These are phyloP conservation scores for Curvularia hawaiiensis DNA, from an alignment of 2,329 filamentous ascomycete genomes.

Conservation along the genomic window DNA sequence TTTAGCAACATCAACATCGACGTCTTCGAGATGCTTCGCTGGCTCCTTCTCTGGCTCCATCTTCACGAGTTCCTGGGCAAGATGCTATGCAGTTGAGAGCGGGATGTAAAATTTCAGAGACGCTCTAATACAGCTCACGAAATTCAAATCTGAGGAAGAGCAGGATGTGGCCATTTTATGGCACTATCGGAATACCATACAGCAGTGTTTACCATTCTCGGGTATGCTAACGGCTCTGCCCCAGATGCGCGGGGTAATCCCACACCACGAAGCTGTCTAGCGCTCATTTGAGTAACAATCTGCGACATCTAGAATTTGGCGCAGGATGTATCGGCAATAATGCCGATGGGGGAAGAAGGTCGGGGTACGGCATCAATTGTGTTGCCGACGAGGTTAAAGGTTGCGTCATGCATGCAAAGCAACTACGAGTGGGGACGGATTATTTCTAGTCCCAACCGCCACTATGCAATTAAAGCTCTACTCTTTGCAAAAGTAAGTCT, in stretches of 20 bases:
- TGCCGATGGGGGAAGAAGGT: neutral
- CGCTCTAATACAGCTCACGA: no score
- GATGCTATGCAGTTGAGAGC: neutral
- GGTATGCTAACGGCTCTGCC: conserved; percentile 8
- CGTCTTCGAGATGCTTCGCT: neutral
- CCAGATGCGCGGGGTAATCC: conserved; percentile 7
- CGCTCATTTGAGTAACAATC: neutral
- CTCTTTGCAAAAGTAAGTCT: neutral
- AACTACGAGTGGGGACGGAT: neutral
- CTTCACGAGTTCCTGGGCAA: neutral
- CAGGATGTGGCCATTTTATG: neutral
- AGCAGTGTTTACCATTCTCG: neutral
- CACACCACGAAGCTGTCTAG: neutral
- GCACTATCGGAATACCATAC: neutral
- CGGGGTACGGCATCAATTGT: conserved; percentile 1
- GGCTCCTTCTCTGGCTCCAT: conserved; percentile 1
- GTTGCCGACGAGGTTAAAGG: conserved; percentile 45
- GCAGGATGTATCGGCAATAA: conserved; percentile 2
- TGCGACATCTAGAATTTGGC: neutral
- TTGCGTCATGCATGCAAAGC: neutral
- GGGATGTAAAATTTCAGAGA: neutral
- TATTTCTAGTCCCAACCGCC: no score
- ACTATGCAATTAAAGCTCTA: no score
- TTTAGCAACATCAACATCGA: no score
- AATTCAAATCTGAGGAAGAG: neutral